Conservation (phyloP, 805 yeast genomes). For the Wickerhamomyces ciferrii region DNA sequence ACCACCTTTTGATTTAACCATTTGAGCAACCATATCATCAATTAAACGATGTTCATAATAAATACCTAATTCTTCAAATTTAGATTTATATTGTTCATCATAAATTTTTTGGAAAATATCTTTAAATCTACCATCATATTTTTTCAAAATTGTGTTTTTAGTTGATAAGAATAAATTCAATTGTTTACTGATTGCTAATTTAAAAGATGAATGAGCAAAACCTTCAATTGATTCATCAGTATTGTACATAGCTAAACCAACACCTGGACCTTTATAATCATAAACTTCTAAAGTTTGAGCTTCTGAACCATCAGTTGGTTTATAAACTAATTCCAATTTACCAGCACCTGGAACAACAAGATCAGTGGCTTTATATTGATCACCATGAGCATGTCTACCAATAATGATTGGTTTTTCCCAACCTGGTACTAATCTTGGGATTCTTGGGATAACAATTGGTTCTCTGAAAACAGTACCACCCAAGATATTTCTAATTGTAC, state of each 20-base stretch:
- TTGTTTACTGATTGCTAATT: conserved; percentile 60
- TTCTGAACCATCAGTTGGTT: conserved; percentile 54
- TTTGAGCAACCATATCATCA: conserved; percentile 87
- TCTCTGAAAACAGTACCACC: conserved; percentile 86
- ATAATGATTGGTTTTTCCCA: conserved; percentile 83
- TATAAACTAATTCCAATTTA: conserved; percentile 57
- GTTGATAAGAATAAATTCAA: conserved; percentile 67
- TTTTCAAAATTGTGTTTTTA: conserved; percentile 76
- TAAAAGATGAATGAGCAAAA: conserved; percentile 77
- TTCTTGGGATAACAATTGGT: conserved; percentile 72
- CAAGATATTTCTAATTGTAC: conserved; percentile 74
- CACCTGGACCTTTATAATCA: conserved; percentile 64
- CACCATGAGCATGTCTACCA: conserved; percentile 85
- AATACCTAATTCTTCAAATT: conserved; percentile 56
- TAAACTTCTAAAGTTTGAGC: conserved; percentile 46
- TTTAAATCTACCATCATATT: conserved; percentile 78
- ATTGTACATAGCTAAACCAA: conserved; percentile 79
- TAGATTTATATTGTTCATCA: conserved; percentile 47
- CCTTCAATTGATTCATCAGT: conserved; percentile 74
- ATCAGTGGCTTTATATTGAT: conserved; percentile 80
- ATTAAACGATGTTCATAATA: conserved; percentile 78
- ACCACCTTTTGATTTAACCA: conserved; percentile 82
- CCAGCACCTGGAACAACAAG: conserved; percentile 64
- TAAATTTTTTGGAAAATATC: conserved; percentile 71
- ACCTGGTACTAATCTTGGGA: conserved; percentile 71